Conservation (phyloP, 257 asterid genomes). For the Solanum sejunctum region DNA sequence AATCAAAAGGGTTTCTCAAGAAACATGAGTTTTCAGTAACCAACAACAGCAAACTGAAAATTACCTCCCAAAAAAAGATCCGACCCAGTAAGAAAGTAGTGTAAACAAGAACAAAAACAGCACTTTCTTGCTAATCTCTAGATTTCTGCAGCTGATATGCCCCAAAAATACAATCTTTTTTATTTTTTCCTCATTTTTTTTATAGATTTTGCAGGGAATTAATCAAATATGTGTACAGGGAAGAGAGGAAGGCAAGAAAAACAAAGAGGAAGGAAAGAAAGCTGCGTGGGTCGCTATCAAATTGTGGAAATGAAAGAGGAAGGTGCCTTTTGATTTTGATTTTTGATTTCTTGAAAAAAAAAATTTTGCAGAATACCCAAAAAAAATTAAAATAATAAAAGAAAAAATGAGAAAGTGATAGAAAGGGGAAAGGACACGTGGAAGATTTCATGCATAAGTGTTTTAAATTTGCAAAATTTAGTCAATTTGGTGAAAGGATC, state of each 20-base stretch:
- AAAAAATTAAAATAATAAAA: neutral
- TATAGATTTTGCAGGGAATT: neutral
- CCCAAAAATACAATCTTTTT: neutral
- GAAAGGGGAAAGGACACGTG: slow-evolving; percentile 14
- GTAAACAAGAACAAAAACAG: neutral
- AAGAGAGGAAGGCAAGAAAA: neutral
- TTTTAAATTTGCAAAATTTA: neutral
- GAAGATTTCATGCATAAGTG: slow-evolving; percentile 1
- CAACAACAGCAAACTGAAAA: neutral
- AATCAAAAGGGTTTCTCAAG: neutral
- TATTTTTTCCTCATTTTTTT: neutral
- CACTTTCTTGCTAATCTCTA: neutral
- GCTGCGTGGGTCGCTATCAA: neutral
- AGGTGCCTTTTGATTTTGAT: neutral
- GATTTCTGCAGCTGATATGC: neutral
- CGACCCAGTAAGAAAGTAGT: neutral
- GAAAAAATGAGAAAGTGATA: neutral
- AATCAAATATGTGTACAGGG: neutral
- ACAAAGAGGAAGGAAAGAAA: neutral
- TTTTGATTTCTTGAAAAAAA: neutral
- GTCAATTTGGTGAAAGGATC: neutral
- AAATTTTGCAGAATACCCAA: neutral
- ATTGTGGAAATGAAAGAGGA: neutral
- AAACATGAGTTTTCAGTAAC: neutral
- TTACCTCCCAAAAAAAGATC: neutral